Percentiles rank a stretch among this genome's conserved stretches.
Evolutionary conservation across 495 filamentous ascomycete species (phyloP).

Genomic region (Annulohypoxylon maeteangense): DNA sequence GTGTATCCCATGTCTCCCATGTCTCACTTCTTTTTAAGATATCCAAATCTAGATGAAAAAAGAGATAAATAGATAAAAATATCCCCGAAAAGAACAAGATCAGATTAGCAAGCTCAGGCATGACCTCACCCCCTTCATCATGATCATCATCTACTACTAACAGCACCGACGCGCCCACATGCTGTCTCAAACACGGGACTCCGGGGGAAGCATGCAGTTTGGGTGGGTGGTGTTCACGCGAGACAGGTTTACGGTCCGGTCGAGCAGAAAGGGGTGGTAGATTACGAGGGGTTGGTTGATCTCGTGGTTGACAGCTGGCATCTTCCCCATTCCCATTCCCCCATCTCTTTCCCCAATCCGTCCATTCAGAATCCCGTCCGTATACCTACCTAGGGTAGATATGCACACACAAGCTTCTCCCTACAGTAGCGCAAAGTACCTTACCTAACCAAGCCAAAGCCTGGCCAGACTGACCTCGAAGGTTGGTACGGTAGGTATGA

Average conservation of each 20-base stretch:
- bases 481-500: conserved; percentile 22
- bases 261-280: conserved; percentile 31
- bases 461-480: background rate
- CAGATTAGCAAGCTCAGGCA: conserved; percentile 10
- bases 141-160: conserved; percentile 5
- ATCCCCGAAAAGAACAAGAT: background rate
- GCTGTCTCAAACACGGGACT: conserved; percentile 43
- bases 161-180: conserved; percentile 37
- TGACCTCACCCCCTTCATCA: conserved; percentile 30
- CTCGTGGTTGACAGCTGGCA: conserved; percentile 44
- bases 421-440: conserved; percentile 13
- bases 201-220: conserved; percentile 30
- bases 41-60: background rate
- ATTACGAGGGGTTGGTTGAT: conserved; percentile 25
- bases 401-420: background rate
- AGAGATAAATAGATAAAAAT: conserved; percentile 2
- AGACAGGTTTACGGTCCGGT: conserved; percentile 36
- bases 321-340: conserved; percentile 15
- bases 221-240: conserved; percentile 39
- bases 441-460: conserved; percentile 36
- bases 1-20: conserved; percentile 18
- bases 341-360: background rate
- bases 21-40: background rate
- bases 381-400: too few relatives aligned
- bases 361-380: background rate